Evolutionary conservation across 1,284 basidiomycete species (phyloP), one percentile per base, ranked within the genome.

Genomic region (Exobasidium cylindrosporum): DNA sequence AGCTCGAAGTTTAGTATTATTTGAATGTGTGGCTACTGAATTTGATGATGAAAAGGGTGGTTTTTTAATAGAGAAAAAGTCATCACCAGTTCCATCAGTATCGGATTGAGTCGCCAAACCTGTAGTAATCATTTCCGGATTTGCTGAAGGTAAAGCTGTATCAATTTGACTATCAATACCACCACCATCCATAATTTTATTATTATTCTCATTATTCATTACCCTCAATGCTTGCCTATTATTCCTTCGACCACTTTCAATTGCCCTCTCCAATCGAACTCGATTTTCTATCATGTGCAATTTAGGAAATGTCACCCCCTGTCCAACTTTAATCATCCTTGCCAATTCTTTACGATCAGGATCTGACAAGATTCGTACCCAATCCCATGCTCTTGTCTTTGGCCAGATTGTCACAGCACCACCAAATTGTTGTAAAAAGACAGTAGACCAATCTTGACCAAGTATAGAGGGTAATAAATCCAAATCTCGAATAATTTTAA

Each of bases 241-340:
- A 7, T 13, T 35, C 46, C 13, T 44, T 23, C 74, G 45, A 1
- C 77, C 75, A 32, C 62, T 62, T 49, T 70, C 69, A n/a, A 79
- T 71, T 14, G 74, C 74, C 24, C 65, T 21, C 35, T 78, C 77
- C 11, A 79, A 63, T n/a, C 77, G 64, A 0, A 75, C 63, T 14
- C 76, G 68, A 50, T 79, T 78, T 53, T 73, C 70, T 57, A 79
- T 76, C 77, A 79, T 79, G 59, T 79, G 75, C 44, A 66, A 53
- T 61, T 77, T 78, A 17, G 77, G 75, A 52, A 74, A 78, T 0
- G 77, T 77, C 11, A 72, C 74, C 45, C 66, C 69, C 54, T 72
- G 64, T 0, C 73, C 75, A 0, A 73, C 65, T 2, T 60, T 50
- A 44, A 79, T 73, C 70, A 77, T 74, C 14, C 75, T 65, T 0